phyloP scores from a whole-genome alignment of 2,329 filamentous ascomycete species.

The Ceratocystis cubensis region DNA sequence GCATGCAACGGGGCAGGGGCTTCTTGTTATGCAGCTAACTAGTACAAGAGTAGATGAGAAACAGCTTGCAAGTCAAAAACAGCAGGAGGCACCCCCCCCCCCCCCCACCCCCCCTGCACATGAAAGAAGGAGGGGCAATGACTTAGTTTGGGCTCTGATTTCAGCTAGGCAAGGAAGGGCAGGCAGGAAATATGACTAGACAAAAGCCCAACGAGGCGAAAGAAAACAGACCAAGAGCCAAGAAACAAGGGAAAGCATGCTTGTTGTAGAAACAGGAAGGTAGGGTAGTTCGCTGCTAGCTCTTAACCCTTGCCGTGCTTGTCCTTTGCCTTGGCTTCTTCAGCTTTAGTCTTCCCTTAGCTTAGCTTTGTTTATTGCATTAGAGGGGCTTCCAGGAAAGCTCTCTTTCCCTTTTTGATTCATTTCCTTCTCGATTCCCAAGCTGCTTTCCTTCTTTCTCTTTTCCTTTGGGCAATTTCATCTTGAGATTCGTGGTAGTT shows the following conservation, averaged over 20 bases:
- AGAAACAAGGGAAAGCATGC: background rate
- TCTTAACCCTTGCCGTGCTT: background rate
- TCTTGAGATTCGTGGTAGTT: background rate
- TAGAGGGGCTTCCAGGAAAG: conserved; percentile 4
- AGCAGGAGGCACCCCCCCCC: background rate
- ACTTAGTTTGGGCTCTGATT: conserved; percentile 3
- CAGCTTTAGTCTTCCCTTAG: background rate
- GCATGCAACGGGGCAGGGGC: background rate
- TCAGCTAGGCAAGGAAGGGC: background rate
- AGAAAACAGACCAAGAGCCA: background rate
- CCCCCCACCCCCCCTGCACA: background rate
- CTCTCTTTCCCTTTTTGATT: conserved; percentile 3
- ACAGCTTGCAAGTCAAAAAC: background rate
- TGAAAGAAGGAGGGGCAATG: background rate
- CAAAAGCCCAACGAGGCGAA: background rate
- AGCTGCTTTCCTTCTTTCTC: background rate
- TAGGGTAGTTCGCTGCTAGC: background rate
- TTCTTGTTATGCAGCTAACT: background rate
- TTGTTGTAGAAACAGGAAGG: background rate
- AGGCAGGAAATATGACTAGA: background rate
- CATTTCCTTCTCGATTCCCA: conserved; percentile 4
- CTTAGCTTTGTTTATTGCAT: conserved; percentile 8
- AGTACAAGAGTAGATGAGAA: background rate
- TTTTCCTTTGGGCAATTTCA: background rate
- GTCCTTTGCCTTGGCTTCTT: background rate